These are phyloP conservation scores for Heracleum sosnowskyi DNA, from an alignment of 129 eudicot species.

Conservation along the genomic window DNA sequence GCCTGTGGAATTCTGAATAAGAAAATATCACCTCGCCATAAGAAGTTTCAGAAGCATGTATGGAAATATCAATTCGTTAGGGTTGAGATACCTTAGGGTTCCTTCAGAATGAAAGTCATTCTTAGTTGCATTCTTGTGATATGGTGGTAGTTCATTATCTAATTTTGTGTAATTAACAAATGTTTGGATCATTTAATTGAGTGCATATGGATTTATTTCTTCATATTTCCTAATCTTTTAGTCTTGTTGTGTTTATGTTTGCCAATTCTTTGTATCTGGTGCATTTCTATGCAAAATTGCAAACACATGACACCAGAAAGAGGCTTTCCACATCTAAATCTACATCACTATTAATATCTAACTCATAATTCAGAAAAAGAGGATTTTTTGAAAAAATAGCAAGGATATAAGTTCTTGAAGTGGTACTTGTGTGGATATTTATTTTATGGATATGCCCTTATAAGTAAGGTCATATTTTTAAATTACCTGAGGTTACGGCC, in stretches of 20 bases:
- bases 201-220: too few relatives aligned
- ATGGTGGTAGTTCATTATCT: neutral
- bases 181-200: too few relatives aligned
- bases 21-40: constrained; percentile 38
- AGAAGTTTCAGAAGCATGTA: constrained; percentile 55
- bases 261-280: neutral
- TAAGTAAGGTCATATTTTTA: neutral
- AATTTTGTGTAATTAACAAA: neutral
- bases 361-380: neutral
- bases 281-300: too few relatives aligned
- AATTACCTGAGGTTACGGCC: neutral
- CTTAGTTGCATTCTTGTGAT: neutral
- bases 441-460: neutral
- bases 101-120: neutral
- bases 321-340: neutral
- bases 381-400: too few relatives aligned
- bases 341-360: too few relatives aligned
- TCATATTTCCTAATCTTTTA: too few relatives aligned
- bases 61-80: constrained; percentile 71
- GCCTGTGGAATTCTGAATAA: constrained; percentile 50
- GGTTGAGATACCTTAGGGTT: neutral
- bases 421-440: neutral
- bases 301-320: neutral
- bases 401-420: neutral
- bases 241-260: too few relatives aligned